Percentiles rank a stretch among this genome's conserved stretches.
Conservation (phyloP, 164 flowering plant species). For the Vitis labrusca region DNA sequence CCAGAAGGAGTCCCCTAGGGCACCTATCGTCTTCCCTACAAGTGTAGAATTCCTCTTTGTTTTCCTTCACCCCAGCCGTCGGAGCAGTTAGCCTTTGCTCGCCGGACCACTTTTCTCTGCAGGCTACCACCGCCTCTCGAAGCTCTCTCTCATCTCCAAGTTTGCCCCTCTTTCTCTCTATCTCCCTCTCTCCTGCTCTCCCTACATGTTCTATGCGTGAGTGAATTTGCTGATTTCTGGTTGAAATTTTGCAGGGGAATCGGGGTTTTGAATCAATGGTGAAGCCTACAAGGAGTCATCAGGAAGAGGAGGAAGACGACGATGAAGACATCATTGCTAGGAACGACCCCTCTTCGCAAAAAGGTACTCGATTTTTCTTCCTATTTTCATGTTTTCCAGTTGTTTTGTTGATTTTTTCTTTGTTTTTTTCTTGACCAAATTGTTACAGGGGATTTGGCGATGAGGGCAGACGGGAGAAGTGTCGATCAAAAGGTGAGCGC, state of each 20-base stretch:
- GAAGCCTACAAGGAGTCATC: conserved; percentile 23
- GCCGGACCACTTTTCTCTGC: too few relatives aligned
- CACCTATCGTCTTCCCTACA: too few relatives aligned
- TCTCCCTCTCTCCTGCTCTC: too few relatives aligned
- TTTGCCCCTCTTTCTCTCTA: too few relatives aligned
- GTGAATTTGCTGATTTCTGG: background rate
- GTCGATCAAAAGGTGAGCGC: conserved; percentile 38
- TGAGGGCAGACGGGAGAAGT: conserved; percentile 32
- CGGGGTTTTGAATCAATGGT: conserved; percentile 17
- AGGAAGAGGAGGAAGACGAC: conserved; percentile 30
- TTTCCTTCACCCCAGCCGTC: too few relatives aligned
- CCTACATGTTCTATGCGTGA: too few relatives aligned
- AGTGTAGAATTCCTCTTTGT: too few relatives aligned
- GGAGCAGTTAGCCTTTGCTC: too few relatives aligned
- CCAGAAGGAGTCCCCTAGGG: too few relatives aligned
- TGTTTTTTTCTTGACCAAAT: background rate
- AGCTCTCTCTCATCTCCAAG: too few relatives aligned
- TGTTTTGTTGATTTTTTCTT: background rate
- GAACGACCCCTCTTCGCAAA: conserved; percentile 19
- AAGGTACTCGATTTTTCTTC: conserved; percentile 10
- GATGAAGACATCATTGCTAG: conserved; percentile 21
- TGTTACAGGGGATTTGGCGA: conserved; percentile 3
- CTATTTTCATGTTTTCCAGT: background rate
- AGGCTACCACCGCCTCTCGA: too few relatives aligned
- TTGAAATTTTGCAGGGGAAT: background rate